These are phyloP conservation scores for Xylaria acuta DNA, from an alignment of 495 filamentous ascomycete species.

Conservation along the genomic window DNA sequence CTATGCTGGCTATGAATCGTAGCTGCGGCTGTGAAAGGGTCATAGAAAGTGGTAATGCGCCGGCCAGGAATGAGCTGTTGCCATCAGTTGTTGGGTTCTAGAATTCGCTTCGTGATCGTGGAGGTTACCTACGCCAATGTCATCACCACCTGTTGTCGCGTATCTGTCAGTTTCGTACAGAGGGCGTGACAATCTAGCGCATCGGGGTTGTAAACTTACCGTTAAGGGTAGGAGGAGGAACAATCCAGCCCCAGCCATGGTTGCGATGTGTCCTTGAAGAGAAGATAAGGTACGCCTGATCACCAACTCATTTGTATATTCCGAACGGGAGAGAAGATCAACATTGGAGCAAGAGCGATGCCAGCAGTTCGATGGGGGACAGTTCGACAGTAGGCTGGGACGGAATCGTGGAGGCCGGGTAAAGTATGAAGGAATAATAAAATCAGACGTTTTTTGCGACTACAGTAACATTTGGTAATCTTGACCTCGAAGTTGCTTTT, in stretches of 20 bases:
- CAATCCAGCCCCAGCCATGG: slow-evolving; percentile 62
- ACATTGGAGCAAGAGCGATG: slow-evolving; percentile 5
- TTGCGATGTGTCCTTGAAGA: slow-evolving; percentile 30
- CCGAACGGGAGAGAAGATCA: not conserved
- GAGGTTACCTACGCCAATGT: slow-evolving; percentile 77
- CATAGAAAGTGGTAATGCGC: slow-evolving; percentile 90
- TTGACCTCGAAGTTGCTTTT: slow-evolving; percentile 16
- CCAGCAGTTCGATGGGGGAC: not conserved
- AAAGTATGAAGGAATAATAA: not conserved
- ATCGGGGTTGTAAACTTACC: slow-evolving; percentile 39
- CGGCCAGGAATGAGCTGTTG: slow-evolving; percentile 89
- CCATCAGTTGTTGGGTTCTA: slow-evolving; percentile 33
- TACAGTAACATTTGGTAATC: not conserved
- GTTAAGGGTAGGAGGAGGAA: slow-evolving; percentile 83
- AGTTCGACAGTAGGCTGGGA: slow-evolving; percentile 1
- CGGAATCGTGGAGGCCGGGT: slow-evolving; percentile 5
- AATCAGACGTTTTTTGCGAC: slow-evolving; percentile 13
- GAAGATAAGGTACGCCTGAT: slow-evolving; percentile 30
- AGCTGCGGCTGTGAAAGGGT: slow-evolving; percentile 87
- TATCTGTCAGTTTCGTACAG: slow-evolving; percentile 2
- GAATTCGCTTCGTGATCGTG: slow-evolving; percentile 16
- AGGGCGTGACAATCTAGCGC: slow-evolving; percentile 18
- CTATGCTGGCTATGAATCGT: slow-evolving; percentile 87
- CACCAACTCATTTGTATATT: slow-evolving; percentile 40
- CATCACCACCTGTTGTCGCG: slow-evolving; percentile 71